Percentiles rank a stretch among this genome's conserved stretches.
These are phyloP conservation scores for Microbotryum violaceum DNA, from an alignment of 1,284 basidiomycete genomes.

Conservation along the genomic window DNA sequence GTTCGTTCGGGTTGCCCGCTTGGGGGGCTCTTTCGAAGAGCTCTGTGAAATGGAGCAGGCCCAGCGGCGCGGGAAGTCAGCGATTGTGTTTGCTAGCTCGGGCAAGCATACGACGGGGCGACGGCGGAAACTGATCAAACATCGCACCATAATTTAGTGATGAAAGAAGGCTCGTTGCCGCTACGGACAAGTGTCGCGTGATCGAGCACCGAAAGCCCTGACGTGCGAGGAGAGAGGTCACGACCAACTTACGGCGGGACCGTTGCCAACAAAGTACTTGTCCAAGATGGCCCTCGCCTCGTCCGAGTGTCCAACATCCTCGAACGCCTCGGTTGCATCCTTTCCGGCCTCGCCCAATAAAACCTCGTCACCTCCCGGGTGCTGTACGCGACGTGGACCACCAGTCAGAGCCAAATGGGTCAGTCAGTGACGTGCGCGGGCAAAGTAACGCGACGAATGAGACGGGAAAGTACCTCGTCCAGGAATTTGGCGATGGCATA, in stretches of 20 bases:
- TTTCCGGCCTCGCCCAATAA: conserved; percentile 87
- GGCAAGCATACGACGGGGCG: neutral
- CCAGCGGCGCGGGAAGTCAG: neutral
- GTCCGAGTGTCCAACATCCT: conserved; percentile 98
- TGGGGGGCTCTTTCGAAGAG: too few relatives aligned
- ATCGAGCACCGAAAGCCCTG: neutral
- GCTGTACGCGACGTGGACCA: conserved; percentile 48
- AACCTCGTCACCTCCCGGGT: conserved; percentile 96
- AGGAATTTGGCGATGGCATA: conserved; percentile 92
- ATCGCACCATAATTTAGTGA: too few relatives aligned
- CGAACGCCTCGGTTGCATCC: conserved; percentile 96
- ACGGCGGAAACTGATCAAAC: neutral
- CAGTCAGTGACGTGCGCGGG: neutral
- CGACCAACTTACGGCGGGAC: conserved; percentile 45
- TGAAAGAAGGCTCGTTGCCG: too few relatives aligned
- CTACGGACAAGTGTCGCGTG: neutral
- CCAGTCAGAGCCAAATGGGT: neutral
- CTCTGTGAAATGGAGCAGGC: neutral
- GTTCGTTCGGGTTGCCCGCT: too few relatives aligned
- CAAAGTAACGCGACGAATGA: too few relatives aligned
- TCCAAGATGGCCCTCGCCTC: conserved; percentile 86
- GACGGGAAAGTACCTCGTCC: conserved; percentile 65
- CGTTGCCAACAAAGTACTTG: conserved; percentile 49
- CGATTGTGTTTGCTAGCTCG: neutral
- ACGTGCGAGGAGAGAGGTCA: neutral